Evolutionary conservation across 345 rosid genomes (phyloP).

Genomic region (Lumnitzera littorea): DNA sequence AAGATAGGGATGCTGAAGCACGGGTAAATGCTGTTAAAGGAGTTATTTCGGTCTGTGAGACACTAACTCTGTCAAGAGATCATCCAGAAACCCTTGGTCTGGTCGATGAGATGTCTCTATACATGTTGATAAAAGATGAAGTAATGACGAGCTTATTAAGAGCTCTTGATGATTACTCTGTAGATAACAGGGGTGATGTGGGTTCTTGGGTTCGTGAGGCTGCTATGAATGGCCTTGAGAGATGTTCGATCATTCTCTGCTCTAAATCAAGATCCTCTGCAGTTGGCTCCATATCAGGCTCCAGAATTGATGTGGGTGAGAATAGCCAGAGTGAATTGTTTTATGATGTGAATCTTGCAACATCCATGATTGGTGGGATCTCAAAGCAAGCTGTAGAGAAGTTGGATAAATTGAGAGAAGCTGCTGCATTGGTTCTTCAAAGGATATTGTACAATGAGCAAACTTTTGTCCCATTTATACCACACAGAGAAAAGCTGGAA

Average conservation of each 20-base stretch:
- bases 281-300: slow-evolving; percentile 10
- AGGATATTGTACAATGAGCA: slow-evolving; percentile 57
- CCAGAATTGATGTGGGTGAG: slow-evolving; percentile 18
- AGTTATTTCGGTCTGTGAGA: slow-evolving; percentile 74
- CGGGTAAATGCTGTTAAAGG: slow-evolving; percentile 90
- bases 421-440: slow-evolving; percentile 69
- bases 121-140: slow-evolving; percentile 59
- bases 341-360: slow-evolving; percentile 63
- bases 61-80: slow-evolving; percentile 46
- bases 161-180: slow-evolving; percentile 93
- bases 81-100: slow-evolving; percentile 13
- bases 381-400: slow-evolving; percentile 91
- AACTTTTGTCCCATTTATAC: slow-evolving; percentile 53
- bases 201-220: slow-evolving; percentile 99
- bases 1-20: slow-evolving; percentile 95
- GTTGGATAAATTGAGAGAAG: slow-evolving; percentile 92
- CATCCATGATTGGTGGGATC: slow-evolving; percentile 48
- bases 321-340: slow-evolving; percentile 16
- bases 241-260: slow-evolving; percentile 72
- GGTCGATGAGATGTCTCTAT: slow-evolving; percentile 41
- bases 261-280: slow-evolving; percentile 10
- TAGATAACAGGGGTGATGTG: slow-evolving; percentile 94
- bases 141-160: slow-evolving; percentile 70
- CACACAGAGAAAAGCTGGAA: slow-evolving; percentile 63
- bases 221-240: slow-evolving; percentile 86